Conservation (phyloP, 1,284 basidiomycete genomes). For the Exobasidium cylindrosporum region DNA sequence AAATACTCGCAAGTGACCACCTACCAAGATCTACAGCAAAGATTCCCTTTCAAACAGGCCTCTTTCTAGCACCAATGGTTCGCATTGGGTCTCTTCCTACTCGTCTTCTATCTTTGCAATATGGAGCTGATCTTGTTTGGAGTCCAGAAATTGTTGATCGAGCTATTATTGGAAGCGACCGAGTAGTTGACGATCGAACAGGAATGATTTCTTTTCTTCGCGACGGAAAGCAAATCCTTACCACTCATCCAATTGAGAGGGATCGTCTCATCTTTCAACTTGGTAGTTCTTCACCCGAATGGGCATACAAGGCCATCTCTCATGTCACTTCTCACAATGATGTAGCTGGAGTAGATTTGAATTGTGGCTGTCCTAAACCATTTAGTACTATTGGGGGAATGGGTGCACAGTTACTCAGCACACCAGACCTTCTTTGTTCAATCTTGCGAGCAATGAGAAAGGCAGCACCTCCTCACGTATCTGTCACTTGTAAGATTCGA, state of each 20-base stretch:
- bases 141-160: conserved; percentile 94
- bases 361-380: conserved; percentile 83
- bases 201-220: conserved; percentile 84
- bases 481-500: conserved; percentile 70
- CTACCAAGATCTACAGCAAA: not conserved
- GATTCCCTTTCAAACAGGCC: conserved; percentile 18
- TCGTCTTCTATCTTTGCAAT: conserved; percentile 79
- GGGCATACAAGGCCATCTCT: conserved; percentile 86
- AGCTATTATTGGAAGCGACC: conserved; percentile 81
- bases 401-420: conserved; percentile 90
- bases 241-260: conserved; percentile 83
- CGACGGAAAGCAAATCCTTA: conserved; percentile 74
- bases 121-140: conserved; percentile 94
- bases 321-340: conserved; percentile 72
- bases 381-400: conserved; percentile 94
- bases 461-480: conserved; percentile 61
- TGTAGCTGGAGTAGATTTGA: conserved; percentile 88
- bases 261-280: conserved; percentile 66
- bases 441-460: conserved; percentile 59
- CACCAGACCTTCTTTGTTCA: conserved; percentile 79
- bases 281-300: conserved; percentile 79
- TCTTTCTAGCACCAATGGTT: conserved; percentile 54
- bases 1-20: not conserved
- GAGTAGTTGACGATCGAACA: conserved; percentile 77
- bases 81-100: conserved; percentile 63